Evolutionary conservation across 2,329 filamentous ascomycete genomes (phyloP).

Genomic region (Fusarium musae): DNA sequence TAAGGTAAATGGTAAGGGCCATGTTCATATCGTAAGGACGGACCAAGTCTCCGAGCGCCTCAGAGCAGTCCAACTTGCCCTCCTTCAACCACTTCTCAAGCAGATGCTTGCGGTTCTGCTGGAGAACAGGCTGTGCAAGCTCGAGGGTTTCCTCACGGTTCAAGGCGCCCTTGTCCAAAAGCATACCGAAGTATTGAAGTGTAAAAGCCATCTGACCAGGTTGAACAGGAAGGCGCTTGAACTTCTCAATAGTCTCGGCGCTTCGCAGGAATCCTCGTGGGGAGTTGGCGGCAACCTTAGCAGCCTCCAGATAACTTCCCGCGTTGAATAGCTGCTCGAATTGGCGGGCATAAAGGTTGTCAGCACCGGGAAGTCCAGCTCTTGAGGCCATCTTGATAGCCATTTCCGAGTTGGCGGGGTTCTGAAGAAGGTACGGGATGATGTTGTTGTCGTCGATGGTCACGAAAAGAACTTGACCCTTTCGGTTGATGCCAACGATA

Average conservation of each 20-base stretch:
- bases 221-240: slow-evolving; percentile 86
- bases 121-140: slow-evolving; percentile 89
- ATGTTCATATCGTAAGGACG: slow-evolving; percentile 89
- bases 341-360: slow-evolving; percentile 90
- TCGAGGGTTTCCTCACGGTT: slow-evolving; percentile 96
- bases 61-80: slow-evolving; percentile 94
- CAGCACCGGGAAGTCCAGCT: slow-evolving; percentile 91
- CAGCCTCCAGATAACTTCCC: slow-evolving; percentile 87
- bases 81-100: slow-evolving; percentile 98
- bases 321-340: slow-evolving; percentile 88
- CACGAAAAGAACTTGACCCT: slow-evolving; percentile 95
- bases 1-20: slow-evolving; percentile 88
- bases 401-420: slow-evolving; percentile 91
- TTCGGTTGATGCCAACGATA: slow-evolving; percentile 94
- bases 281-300: slow-evolving; percentile 96
- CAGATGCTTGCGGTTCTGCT: slow-evolving; percentile 93
- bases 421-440: slow-evolving; percentile 95
- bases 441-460: slow-evolving; percentile 91
- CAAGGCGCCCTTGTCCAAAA: slow-evolving; percentile 92
- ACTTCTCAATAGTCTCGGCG: slow-evolving; percentile 92
- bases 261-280: slow-evolving; percentile 95
- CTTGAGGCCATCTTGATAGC: slow-evolving; percentile 97
- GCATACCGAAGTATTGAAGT: slow-evolving; percentile 96
- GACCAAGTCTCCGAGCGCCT: slow-evolving; percentile 95
- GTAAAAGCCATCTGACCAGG: slow-evolving; percentile 92